Percentiles rank a stretch among this genome's conserved stretches.
These are phyloP conservation scores for Halophytophthora batemanensis DNA, from an alignment of 352 stramenopile genomes.

Conservation along the genomic window DNA sequence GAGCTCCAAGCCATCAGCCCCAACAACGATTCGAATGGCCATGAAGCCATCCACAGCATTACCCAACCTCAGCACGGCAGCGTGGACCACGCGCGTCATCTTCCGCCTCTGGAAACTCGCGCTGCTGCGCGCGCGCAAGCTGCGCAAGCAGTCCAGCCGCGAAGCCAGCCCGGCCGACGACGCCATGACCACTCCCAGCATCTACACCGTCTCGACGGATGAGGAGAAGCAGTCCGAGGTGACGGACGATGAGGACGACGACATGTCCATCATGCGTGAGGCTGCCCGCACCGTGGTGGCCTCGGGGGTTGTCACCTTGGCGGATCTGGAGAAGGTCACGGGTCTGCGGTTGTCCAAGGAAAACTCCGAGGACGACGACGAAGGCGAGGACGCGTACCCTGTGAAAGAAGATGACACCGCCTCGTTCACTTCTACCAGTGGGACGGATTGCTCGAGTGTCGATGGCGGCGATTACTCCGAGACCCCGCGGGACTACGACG, in stretches of 20 bases:
- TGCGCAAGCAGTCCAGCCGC: conserved; percentile 4
- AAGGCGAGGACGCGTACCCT: neutral
- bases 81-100: conserved; percentile 25
- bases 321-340: conserved; percentile 25
- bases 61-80: conserved; percentile 7
- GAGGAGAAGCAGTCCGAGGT: neutral
- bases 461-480: conserved; percentile 14
- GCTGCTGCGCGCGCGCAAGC: conserved; percentile 16
- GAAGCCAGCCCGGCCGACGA: conserved; percentile 1
- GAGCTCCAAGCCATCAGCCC: neutral
- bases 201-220: neutral
- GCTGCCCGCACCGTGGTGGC: conserved; percentile 20
- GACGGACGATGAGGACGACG: conserved; percentile 4
- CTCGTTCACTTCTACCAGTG: conserved; percentile 21
- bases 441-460: conserved; percentile 21
- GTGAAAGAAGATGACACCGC: conserved; percentile 19
- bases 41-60: conserved; percentile 8
- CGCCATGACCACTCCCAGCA: conserved; percentile 7
- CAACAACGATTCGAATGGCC: neutral
- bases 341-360: conserved; percentile 19
- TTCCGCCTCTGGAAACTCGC: conserved; percentile 27
- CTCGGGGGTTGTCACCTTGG: conserved; percentile 23
- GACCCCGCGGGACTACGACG: conserved; percentile 2
- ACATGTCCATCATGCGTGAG: conserved; percentile 22
- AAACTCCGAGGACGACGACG: neutral